These are phyloP conservation scores for Pichia sp. DNA, from an alignment of 1,139 yeast genomes.

Conservation along the genomic window DNA sequence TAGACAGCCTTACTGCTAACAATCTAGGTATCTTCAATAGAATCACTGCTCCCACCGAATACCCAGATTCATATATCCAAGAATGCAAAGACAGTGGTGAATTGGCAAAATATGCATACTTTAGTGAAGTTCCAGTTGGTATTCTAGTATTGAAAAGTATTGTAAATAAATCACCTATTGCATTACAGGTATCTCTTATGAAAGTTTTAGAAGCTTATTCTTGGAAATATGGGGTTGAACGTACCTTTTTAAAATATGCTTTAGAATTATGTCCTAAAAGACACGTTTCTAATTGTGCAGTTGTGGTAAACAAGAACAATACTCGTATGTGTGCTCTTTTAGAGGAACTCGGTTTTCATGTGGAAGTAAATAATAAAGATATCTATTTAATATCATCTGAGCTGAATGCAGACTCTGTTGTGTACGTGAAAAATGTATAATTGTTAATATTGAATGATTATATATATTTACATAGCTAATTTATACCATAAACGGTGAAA, in stretches of 20 bases:
- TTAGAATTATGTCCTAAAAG: constrained; percentile 45
- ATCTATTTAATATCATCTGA: no score
- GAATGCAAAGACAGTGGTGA: constrained; percentile 33
- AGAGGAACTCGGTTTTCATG: constrained; percentile 12
- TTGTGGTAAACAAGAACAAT: constrained; percentile 11
- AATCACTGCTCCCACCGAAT: constrained; percentile 44
- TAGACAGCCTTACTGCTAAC: constrained; percentile 51
- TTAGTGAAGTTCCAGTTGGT: constrained; percentile 52
- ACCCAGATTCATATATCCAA: constrained; percentile 41
- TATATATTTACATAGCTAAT: no score
- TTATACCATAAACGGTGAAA: no score
- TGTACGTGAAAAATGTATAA: no score
- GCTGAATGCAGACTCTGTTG: no score
- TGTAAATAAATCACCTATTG: constrained; percentile 36
- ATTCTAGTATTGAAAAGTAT: constrained; percentile 51
- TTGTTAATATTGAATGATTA: no score
- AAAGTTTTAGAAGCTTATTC: constrained; percentile 58
- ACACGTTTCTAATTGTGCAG: constrained; percentile 28
- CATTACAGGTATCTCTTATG: constrained; percentile 59
- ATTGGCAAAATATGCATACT: constrained; percentile 28
- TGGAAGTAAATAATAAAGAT: no score
- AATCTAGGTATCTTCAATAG: constrained; percentile 48
- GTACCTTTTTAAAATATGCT: constrained; percentile 47
- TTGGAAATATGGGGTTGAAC: constrained; percentile 56
- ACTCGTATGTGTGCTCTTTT: neutral